Base-by-base conservation (phyloP, 2,329 filamentous ascomycete genomes). In the Furcasterigmium sp. region DNA sequence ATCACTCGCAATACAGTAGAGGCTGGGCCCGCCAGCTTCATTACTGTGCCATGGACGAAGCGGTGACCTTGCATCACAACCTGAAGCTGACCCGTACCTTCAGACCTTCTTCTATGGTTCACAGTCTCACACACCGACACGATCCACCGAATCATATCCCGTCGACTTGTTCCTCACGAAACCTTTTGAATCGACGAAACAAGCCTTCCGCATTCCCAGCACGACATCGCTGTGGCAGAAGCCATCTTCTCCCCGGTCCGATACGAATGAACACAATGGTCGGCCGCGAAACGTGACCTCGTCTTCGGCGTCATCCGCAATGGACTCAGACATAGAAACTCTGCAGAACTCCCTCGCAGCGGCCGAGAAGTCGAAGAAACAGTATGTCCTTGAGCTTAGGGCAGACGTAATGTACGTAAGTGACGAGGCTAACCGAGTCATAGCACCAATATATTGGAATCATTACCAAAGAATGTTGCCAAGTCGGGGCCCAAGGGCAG, bases 111-210 rank as follows among this genome's bases (percentile, higher is more conserved):
- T 70, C 34, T 82, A 76, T 52, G 77, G 75, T 50, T 66, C 67
- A 17, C 69, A 67, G 48, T 70, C 68, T 23, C 69, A 78, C 52
- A 61, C 61, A 37, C 68, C 80, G 46, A 57, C 65, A 42, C 65
- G 61, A 42, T 66, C 65, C 14, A 50, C 65, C 40, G 68, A 74
- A 42, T 64, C 70, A 14, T 67, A 69, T 42, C 64, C 72, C 23
- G 74, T 75, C 61, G 78, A 83, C 43, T 62, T 84, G 20, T 83
- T 74, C 57, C 66, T 75, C 32, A 73, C 75, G 37, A 67, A 73
- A 47, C 68, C 73, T n/a, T 67, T 69, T 51, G 67, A 73, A 43
- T 65, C 70, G 4, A 63, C 66, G 15, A 62, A 63, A 51, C 64
- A 64, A 50, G 72, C 73, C 21, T 67, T 69, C 47, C 69, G 68